These are phyloP conservation scores for Alternaria sp. DNA, from an alignment of 2,329 filamentous ascomycete genomes.

Conservation along the genomic window DNA sequence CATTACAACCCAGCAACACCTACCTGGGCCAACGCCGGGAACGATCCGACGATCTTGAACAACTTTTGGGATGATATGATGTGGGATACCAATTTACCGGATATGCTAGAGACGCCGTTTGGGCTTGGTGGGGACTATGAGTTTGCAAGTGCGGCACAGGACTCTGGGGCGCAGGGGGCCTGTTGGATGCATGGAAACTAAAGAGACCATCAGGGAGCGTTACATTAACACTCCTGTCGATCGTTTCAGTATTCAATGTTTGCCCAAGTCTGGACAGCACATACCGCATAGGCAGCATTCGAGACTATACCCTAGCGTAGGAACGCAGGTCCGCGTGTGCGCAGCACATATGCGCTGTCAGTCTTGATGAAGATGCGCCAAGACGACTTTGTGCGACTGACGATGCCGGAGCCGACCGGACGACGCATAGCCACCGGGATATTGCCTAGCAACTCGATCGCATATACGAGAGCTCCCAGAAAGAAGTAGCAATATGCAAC, in stretches of 20 bases:
- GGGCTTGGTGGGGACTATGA: conserved; percentile 48
- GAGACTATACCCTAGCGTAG: background rate
- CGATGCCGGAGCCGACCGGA: background rate
- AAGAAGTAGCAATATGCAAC: background rate
- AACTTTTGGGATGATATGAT: conserved; percentile 55
- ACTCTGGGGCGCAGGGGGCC: conserved; percentile 39
- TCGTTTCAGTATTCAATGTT: background rate
- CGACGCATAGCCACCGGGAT: background rate
- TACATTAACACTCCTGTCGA: background rate
- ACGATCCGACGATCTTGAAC: conserved; percentile 43
- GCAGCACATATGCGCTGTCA: background rate
- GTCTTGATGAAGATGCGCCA: background rate
- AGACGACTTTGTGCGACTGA: background rate
- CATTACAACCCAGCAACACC: conserved; percentile 43
- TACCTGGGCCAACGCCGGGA: conserved; percentile 33
- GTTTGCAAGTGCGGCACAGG: conserved; percentile 45
- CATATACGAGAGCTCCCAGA: background rate
- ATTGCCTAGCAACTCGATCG: background rate
- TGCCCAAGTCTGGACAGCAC: background rate
- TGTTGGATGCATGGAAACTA: conserved; percentile 51
- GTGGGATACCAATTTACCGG: conserved; percentile 52
- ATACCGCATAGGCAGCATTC: background rate
- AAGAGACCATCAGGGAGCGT: background rate
- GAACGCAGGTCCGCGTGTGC: background rate
- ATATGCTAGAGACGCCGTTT: conserved; percentile 50